These are phyloP conservation scores for Cenchrus americanus DNA, from an alignment of 176 grass and related monocot species.

Conservation along the genomic window DNA sequence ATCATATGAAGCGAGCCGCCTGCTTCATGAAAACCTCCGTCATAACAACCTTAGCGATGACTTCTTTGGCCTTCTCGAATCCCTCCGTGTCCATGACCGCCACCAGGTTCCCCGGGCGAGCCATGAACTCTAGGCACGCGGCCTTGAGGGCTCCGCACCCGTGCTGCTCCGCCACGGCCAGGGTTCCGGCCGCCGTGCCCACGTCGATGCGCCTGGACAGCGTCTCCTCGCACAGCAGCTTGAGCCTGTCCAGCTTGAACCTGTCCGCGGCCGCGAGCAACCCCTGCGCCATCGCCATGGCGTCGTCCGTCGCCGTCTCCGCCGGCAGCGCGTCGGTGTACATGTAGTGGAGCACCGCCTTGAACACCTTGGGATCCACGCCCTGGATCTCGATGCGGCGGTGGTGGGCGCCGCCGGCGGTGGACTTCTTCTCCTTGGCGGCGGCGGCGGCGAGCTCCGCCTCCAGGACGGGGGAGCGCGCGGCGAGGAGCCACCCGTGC, in stretches of 20 bases:
- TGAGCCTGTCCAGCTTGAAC: conserved; percentile 13
- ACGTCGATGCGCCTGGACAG: neutral
- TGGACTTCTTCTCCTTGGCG: neutral
- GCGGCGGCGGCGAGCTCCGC: neutral
- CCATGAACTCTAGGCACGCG: conserved; percentile 2
- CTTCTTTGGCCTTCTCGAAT: neutral
- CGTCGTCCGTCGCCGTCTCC: neutral
- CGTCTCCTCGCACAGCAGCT: conserved; percentile 1
- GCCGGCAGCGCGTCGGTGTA: conserved; percentile 22
- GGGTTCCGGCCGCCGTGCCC: neutral
- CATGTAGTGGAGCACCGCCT: conserved; percentile 3
- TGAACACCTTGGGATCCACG: neutral
- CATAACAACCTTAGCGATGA: neutral
- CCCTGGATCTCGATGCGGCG: neutral
- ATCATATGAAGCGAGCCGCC: no score
- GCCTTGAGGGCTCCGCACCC: neutral
- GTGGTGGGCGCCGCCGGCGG: no score
- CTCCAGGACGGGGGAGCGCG: neutral
- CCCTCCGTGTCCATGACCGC: neutral
- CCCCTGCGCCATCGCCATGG: neutral
- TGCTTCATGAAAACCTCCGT: neutral
- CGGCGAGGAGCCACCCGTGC: conserved; percentile 24
- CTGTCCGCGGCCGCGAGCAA: neutral
- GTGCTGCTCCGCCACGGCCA: neutral
- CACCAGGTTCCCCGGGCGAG: neutral